Conservation (phyloP, 2,329 filamentous ascomycete species). For the Curvularia hawaiiensis region DNA sequence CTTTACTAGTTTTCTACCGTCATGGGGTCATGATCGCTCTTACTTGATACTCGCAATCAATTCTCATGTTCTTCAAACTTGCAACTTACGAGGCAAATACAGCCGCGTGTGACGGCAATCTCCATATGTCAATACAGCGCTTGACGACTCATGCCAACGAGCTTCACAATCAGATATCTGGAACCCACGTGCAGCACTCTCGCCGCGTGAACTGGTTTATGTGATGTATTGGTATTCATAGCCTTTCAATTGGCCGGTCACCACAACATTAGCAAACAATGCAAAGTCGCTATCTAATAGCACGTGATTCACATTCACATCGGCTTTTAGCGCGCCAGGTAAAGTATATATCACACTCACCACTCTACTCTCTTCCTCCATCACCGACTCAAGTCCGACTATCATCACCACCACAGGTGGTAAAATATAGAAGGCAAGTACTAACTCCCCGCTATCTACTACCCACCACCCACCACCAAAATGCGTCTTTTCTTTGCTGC, state of each 20-base stretch:
- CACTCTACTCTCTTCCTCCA: background rate
- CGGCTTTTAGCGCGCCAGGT: background rate
- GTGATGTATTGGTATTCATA: background rate
- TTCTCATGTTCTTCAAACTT: background rate
- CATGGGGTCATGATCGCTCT: background rate
- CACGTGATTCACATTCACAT: constrained; percentile 11
- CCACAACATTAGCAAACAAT: constrained; percentile 1
- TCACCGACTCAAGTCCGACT: background rate
- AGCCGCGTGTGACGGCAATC: background rate
- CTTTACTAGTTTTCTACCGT: background rate
- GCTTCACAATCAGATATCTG: background rate
- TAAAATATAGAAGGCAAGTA: background rate
- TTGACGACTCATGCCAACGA: background rate
- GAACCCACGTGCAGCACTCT: background rate
- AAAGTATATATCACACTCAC: constrained; percentile 3
- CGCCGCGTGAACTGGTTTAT: background rate
- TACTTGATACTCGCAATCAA: background rate
- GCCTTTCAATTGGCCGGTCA: constrained; percentile 2
- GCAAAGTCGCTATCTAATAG: background rate
- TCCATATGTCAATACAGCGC: background rate
- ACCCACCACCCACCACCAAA: background rate
- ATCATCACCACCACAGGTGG: too few relatives aligned
- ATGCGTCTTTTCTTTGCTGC: constrained; percentile 2
- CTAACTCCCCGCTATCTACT: too few relatives aligned
- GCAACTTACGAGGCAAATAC: background rate